These are phyloP conservation scores for Volvox africanus DNA, from an alignment of 139 green algal genomes.

Conservation along the genomic window DNA sequence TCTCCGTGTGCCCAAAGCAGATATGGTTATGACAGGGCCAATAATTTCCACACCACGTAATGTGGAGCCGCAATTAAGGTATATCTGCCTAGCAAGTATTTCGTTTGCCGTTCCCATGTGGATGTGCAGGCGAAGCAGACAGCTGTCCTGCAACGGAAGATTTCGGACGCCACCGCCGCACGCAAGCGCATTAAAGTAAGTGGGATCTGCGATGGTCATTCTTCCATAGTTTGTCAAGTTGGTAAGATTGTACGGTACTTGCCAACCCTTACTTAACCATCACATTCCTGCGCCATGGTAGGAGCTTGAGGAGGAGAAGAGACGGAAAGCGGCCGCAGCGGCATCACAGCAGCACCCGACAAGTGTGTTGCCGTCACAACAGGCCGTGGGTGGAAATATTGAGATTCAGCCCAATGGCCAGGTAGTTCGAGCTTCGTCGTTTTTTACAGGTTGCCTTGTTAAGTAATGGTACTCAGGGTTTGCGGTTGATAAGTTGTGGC, in stretches of 20 bases:
- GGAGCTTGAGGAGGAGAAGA: constrained; percentile 21
- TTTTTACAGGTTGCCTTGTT: neutral
- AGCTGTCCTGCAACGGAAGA: constrained; percentile 93
- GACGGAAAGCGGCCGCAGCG: neutral
- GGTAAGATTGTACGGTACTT: neutral
- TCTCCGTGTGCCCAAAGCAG: no score
- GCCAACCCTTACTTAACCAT: no score
- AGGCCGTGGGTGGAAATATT: constrained; percentile 25
- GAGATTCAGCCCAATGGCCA: constrained; percentile 78
- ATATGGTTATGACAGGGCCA: no score
- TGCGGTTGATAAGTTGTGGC: no score
- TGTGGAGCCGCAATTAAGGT: no score
- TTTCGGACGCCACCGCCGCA: constrained; percentile 87
- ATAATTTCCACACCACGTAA: no score
- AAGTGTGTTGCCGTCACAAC: neutral
- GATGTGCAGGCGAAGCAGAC: constrained; percentile 80
- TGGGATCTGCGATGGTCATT: neutral
- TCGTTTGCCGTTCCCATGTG: neutral
- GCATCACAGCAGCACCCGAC: constrained; percentile 12
- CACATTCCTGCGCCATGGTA: neutral
- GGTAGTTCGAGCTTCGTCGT: neutral
- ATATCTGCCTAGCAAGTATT: neutral
- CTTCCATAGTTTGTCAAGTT: neutral
- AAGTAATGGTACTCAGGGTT: no score
- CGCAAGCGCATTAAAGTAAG: constrained; percentile 68